Evolutionary conservation across 2,329 filamentous ascomycete genomes (phyloP).

Genomic region (Seiridium unicorne): DNA sequence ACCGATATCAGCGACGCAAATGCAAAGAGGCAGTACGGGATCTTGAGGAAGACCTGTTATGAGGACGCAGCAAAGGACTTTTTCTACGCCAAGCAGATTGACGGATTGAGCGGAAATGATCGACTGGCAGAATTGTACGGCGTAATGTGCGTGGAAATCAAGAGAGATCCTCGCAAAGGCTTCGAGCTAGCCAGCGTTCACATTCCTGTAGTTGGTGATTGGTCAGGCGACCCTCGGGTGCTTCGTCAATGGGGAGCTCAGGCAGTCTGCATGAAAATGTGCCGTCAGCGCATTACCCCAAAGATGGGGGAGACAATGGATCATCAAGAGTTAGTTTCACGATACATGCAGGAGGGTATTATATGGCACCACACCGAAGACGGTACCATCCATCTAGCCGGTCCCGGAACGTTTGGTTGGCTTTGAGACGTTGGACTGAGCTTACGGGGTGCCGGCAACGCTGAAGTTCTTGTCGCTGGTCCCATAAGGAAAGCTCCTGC

Average conservation of each 20-base stretch:
- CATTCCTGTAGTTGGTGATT: not conserved
- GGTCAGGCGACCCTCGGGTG: not conserved
- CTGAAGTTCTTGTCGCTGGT: too few species aligned
- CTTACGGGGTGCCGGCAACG: too few species aligned
- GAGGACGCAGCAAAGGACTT: not conserved
- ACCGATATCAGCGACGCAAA: not conserved
- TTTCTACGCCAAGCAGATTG: not conserved
- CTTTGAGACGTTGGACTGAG: not conserved
- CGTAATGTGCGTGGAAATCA: not conserved
- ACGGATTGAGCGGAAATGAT: too few species aligned
- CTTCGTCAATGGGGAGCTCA: not conserved
- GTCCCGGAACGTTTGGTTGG: not conserved
- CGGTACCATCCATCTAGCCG: not conserved
- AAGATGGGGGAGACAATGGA: not conserved
- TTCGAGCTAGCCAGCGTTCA: not conserved
- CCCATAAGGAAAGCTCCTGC: too few species aligned
- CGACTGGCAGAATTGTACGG: not conserved
- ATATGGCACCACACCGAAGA: not conserved
- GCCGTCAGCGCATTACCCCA: not conserved
- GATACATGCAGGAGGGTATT: constrained; percentile 8
- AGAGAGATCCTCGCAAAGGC: not conserved
- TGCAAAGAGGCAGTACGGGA: not conserved
- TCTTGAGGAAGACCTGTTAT: not conserved
- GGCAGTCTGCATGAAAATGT: not conserved
- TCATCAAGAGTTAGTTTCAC: not conserved